These are phyloP conservation scores for Hydnomerulius pinastri DNA, from an alignment of 768 basidiomycete species.

Conservation along the genomic window DNA sequence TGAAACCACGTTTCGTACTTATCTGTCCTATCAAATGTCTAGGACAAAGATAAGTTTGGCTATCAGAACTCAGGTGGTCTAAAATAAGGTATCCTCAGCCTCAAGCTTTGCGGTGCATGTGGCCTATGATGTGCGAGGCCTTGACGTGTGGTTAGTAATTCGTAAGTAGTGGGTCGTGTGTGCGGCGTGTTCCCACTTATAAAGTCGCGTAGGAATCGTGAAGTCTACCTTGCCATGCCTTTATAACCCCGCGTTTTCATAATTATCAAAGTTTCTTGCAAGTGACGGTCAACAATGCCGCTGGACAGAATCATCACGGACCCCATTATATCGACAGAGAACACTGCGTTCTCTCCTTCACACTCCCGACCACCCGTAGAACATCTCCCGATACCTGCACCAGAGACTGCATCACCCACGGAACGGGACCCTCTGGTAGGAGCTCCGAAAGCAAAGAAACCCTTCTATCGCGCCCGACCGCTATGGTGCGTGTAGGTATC, in stretches of 20 bases:
- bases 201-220: slow-evolving; percentile 13
- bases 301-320: slow-evolving; percentile 35
- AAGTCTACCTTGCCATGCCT: slow-evolving; percentile 9
- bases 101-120: too few species aligned
- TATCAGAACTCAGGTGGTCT: too few species aligned
- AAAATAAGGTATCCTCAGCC: too few species aligned
- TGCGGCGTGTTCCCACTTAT: slow-evolving; percentile 25
- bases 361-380: slow-evolving; percentile 19
- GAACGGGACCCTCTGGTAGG: slow-evolving; percentile 38
- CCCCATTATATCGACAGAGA: slow-evolving; percentile 37
- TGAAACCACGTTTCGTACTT: too few species aligned
- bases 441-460: slow-evolving; percentile 35
- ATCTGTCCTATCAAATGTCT: too few species aligned
- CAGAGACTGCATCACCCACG: slow-evolving; percentile 18
- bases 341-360: slow-evolving; percentile 28
- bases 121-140: neutral
- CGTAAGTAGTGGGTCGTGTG: slow-evolving; percentile 15
- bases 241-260: neutral
- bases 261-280: too few species aligned
- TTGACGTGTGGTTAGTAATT: slow-evolving; percentile 6
- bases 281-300: too few species aligned
- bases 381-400: slow-evolving; percentile 13
- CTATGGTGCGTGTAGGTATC: slow-evolving; percentile 38
- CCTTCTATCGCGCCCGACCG: slow-evolving; percentile 52
- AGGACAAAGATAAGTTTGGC: too few species aligned